Conservation (phyloP, 106 monocot species). For the Apostasia ramifera region DNA sequence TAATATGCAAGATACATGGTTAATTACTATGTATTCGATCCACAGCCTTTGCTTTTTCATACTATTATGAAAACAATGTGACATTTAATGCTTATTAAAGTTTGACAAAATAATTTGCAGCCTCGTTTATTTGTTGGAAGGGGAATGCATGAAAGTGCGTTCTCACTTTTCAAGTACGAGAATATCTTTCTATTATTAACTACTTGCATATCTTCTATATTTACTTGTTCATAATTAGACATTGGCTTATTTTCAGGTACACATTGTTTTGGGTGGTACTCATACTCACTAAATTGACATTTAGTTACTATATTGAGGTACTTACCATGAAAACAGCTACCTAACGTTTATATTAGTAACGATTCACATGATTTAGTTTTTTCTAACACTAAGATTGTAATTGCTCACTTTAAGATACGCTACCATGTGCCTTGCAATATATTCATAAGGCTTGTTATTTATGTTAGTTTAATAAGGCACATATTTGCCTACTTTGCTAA, state of each 20-base stretch:
- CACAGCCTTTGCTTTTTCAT: neutral
- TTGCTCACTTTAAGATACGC: no score
- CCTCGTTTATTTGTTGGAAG: slow-evolving; percentile 93
- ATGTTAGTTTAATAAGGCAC: no score
- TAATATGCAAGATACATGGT: no score
- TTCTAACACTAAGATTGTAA: neutral
- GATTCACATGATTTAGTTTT: neutral
- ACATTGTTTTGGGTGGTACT: slow-evolving; percentile 86
- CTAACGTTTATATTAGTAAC: no score
- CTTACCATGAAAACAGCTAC: no score
- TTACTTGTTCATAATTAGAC: neutral
- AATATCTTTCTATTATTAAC: neutral
- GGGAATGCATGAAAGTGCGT: slow-evolving; percentile 93
- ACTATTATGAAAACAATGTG: neutral
- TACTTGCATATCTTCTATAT: neutral
- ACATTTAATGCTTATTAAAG: neutral
- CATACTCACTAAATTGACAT: slow-evolving; percentile 58
- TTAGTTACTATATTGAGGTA: slow-evolving; percentile 96
- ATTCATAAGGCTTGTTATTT: no score
- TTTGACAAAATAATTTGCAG: slow-evolving; percentile 23
- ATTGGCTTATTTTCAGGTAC: slow-evolving; percentile 45
- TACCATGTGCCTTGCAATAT: no score
- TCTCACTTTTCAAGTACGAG: slow-evolving; percentile 82
- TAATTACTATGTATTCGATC: no score
- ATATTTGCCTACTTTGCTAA: no score